Percentiles rank a stretch among this genome's conserved stretches.
Conservation (phyloP, 2,329 filamentous ascomycete genomes). For the Apiospora arundinis region DNA sequence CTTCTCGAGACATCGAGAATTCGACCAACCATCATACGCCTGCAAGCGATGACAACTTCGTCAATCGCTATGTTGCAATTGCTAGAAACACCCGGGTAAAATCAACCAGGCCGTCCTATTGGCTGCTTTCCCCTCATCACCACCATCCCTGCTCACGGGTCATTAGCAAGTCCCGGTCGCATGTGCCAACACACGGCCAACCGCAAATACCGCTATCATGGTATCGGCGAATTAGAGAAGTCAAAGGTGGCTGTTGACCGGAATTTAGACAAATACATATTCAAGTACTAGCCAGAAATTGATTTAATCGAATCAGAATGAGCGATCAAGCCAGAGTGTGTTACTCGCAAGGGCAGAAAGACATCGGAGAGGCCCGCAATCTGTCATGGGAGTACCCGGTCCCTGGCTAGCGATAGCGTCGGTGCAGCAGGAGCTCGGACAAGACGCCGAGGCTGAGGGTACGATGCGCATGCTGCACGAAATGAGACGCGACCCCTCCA, state of each 20-base stretch:
- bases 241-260: too few species aligned
- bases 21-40: too few species aligned
- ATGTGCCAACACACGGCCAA: not conserved
- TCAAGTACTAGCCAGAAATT: too few species aligned
- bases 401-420: constrained; percentile 19
- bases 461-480: constrained; percentile 25
- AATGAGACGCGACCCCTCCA: constrained; percentile 22
- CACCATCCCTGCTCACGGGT: not conserved
- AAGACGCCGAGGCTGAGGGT: constrained; percentile 18
- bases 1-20: too few species aligned
- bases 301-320: not conserved
- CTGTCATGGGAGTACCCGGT: constrained; percentile 29
- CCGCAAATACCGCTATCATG: not conserved
- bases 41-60: too few species aligned
- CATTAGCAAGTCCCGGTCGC: not conserved
- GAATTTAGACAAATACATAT: too few species aligned
- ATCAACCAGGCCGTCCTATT: too few species aligned
- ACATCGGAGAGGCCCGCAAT: constrained; percentile 22
- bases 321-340: not conserved
- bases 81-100: too few species aligned
- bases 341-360: constrained; percentile 19
- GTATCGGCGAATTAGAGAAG: not conserved
- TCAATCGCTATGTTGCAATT: too few species aligned
- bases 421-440: constrained; percentile 21
- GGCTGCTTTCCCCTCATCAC: too few species aligned